Conservation (phyloP, 306 rosid species). For the Malus domestica region DNA sequence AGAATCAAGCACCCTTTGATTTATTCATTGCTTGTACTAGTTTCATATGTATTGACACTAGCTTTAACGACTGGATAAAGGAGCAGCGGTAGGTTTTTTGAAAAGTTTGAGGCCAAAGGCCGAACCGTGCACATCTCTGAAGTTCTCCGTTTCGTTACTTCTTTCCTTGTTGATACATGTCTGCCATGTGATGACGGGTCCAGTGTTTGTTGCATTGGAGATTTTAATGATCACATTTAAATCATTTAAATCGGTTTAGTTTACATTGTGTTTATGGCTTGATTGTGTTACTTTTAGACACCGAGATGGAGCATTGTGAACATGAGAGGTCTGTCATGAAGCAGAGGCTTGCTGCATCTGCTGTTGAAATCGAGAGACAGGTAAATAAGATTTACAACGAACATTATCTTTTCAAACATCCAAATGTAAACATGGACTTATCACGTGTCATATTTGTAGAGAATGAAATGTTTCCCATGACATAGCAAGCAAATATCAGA, state of each 20-base stretch:
- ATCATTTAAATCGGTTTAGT: neutral
- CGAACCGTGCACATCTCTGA: neutral
- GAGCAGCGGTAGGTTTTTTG: neutral
- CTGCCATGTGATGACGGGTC: neutral
- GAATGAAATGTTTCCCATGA: constrained; percentile 95
- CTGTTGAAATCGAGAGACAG: constrained; percentile 75
- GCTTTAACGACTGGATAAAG: neutral
- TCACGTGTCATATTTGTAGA: constrained; percentile 42
- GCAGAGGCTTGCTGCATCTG: constrained; percentile 64
- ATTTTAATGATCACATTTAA: neutral
- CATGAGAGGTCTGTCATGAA: constrained; percentile 57
- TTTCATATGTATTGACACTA: neutral
- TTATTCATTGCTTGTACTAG: neutral
- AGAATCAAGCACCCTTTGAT: constrained; percentile 21
- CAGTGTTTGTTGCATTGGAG: neutral
- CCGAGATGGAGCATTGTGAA: constrained; percentile 66
- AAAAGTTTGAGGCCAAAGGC: neutral
- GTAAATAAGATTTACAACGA: constrained; percentile 21
- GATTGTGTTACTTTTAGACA: constrained; percentile 36
- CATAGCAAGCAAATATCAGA: constrained; percentile 2
- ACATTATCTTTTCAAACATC: neutral
- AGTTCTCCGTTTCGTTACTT: neutral
- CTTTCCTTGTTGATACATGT: neutral
- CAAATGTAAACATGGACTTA: constrained; percentile 2
- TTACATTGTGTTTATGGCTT: constrained; percentile 11